Conservation (phyloP, 2,329 filamentous ascomycete species). For the Ophiocordyceps camponoti-leonardi region DNA sequence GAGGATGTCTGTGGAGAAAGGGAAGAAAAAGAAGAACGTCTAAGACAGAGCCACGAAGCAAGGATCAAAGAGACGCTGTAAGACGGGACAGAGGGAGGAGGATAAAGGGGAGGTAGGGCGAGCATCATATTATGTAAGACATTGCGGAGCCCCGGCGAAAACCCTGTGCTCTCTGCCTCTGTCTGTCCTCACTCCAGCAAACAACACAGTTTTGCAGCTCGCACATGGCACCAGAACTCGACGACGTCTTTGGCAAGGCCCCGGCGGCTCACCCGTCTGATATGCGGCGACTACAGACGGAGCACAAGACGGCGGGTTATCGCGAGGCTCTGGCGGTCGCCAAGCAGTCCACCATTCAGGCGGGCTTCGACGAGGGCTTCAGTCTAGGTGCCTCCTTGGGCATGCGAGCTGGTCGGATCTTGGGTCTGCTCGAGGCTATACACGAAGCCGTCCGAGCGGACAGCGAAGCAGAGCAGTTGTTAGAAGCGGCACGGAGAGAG, state of each 20-base stretch:
- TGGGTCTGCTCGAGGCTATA: slow-evolving; percentile 66
- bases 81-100: too few relatives aligned
- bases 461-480: slow-evolving; percentile 14
- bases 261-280: slow-evolving; percentile 35
- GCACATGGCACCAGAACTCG: slow-evolving; percentile 6
- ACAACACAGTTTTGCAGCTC: not conserved
- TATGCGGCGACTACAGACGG: slow-evolving; percentile 53
- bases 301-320: slow-evolving; percentile 76
- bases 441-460: slow-evolving; percentile 24
- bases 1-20: too few relatives aligned
- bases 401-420: slow-evolving; percentile 50
- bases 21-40: too few relatives aligned
- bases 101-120: too few relatives aligned
- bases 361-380: slow-evolving; percentile 85
- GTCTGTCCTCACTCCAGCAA: too few relatives aligned
- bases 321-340: slow-evolving; percentile 67
- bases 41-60: too few relatives aligned
- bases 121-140: not conserved
- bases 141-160: not conserved
- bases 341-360: slow-evolving; percentile 63
- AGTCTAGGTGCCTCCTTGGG: slow-evolving; percentile 69
- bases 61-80: too few relatives aligned
- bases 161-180: not conserved
- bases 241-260: slow-evolving; percentile 19
- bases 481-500: slow-evolving; percentile 36